Conservation (phyloP, 768 basidiomycete species). For the Nevesoporus exiguus region DNA sequence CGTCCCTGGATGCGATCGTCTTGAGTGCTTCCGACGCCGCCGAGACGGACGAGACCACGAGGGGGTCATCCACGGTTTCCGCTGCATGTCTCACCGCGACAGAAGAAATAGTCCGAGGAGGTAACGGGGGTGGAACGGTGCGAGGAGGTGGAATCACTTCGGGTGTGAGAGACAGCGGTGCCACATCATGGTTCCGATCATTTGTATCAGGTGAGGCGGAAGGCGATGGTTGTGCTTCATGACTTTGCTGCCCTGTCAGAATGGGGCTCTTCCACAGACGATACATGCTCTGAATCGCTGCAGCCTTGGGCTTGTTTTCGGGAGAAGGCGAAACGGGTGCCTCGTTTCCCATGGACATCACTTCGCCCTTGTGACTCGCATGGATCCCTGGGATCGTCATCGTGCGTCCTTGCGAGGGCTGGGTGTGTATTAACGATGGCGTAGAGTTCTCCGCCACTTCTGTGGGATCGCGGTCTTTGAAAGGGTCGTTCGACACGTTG, state of each 20-base stretch:
- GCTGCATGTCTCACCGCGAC: conserved; percentile 29
- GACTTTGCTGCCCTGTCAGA: conserved; percentile 26
- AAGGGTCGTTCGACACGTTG: conserved; percentile 20
- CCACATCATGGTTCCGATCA: conserved; percentile 30
- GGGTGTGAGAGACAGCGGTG: conserved; percentile 26
- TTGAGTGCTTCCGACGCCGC: conserved; percentile 56
- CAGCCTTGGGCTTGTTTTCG: conserved; percentile 41
- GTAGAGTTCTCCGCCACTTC: conserved; percentile 29
- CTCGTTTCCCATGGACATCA: conserved; percentile 81
- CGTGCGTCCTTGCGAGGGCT: conserved; percentile 67
- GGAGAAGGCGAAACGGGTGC: conserved; percentile 43
- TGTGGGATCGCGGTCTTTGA: conserved; percentile 33
- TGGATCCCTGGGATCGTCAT: conserved; percentile 91
- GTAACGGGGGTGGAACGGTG: conserved; percentile 36
- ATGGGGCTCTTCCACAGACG: conserved; percentile 67
- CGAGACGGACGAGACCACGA: conserved; percentile 21
- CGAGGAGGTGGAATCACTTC: conserved; percentile 25
- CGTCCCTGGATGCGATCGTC: conserved; percentile 51
- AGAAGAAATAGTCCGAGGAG: conserved; percentile 39
- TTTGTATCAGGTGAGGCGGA: conserved; percentile 12
- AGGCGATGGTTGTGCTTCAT: conserved; percentile 12
- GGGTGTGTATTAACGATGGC: conserved; percentile 61
- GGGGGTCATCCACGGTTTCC: conserved; percentile 23
- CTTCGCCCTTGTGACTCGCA: conserved; percentile 77
- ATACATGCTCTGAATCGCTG: conserved; percentile 66